Base-by-base conservation (phyloP, 345 rosid genomes). In the Murraya koenigii region DNA sequence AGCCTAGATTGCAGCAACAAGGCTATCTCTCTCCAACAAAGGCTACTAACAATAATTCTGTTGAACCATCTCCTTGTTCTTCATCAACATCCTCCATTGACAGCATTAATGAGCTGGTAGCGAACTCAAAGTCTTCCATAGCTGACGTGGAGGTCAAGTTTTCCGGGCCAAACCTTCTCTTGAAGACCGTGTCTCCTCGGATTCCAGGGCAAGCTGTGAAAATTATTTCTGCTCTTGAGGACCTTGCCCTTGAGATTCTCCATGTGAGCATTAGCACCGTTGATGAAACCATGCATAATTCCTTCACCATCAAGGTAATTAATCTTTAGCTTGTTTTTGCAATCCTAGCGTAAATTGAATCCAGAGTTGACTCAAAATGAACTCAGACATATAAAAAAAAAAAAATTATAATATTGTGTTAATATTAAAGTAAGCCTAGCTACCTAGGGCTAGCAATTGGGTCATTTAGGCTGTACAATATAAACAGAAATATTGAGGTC, bases 251-350 rank as follows among this genome's bases (percentile, higher is more conserved):
- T 25, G 97, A 94, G 86, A 97, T 93, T 52, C 92, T 97, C 44
- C 82, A 90, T 19, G 89, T 90, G 49, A 88, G 75, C 85, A 83
- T 97, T 80, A 89, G 66, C 79, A 84, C 91, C 14, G 80, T 88
- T 49, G 96, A 97, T 41, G 97, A 93, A 71, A 86, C 88, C 79
- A 85, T 92, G 86, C 89, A 89, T 76, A 89, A 91, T 78, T 90
- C 97, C 86, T 97, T 97, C 89, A 97, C 97, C 62, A 93, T 97
- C 87, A 94, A 97, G 98, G 99, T 97, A 91, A 71, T n/a, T 26
- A 36, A 30, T 14, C 59, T 66, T 36, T 66, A 72, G 5, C 63
- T 36, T 14, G 1, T 26, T 30, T 60, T 1, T 11, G 15, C 49
- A 44, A 44, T 44, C 49, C 49, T 44, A 14, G 3, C 7, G 22